A percentile compares a stretch with the other conserved stretches of the same genome.
Evolutionary conservation across 2,329 filamentous ascomycete species (phyloP).

Genomic region (Colletotrichum lini): DNA sequence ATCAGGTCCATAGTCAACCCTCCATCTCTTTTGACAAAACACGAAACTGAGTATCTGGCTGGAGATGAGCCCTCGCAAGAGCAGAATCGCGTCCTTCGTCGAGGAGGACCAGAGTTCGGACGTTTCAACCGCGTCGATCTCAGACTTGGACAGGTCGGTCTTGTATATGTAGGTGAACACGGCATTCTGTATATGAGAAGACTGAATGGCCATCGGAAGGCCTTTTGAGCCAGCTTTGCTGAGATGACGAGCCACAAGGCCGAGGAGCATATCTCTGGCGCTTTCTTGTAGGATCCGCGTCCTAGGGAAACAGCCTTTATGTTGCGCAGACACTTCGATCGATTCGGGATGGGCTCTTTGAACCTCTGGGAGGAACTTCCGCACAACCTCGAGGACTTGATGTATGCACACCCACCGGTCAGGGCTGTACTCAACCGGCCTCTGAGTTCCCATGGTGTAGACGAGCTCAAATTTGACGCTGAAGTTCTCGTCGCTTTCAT

Average conservation of each 20-base stretch:
- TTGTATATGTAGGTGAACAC: conserved; percentile 62
- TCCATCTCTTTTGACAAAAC: conserved; percentile 72
- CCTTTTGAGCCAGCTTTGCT: conserved; percentile 58
- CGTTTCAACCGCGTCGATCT: conserved; percentile 55
- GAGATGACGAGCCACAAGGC: conserved; percentile 55
- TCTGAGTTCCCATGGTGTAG: conserved; percentile 72
- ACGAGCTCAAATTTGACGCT: conserved; percentile 73
- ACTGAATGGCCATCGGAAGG: conserved; percentile 59
- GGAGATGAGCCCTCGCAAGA: conserved; percentile 70
- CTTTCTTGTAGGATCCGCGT: conserved; percentile 61
- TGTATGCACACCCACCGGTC: conserved; percentile 71
- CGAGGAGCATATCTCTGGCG: conserved; percentile 50
- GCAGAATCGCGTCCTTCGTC: conserved; percentile 55
- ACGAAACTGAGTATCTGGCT: conserved; percentile 67
- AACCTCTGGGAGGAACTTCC: conserved; percentile 48
- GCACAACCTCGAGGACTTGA: conserved; percentile 63
- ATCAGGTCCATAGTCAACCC: conserved; percentile 75
- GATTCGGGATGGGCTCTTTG: conserved; percentile 51
- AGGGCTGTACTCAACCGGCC: conserved; percentile 65
- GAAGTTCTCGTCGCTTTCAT: conserved; percentile 77
- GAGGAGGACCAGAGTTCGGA: conserved; percentile 54
- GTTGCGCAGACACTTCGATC: conserved; percentile 57
- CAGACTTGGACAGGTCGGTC: conserved; percentile 45
- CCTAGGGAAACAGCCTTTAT: conserved; percentile 59
- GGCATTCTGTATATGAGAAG: conserved; percentile 47